phyloP scores from a whole-genome alignment of 1,284 basidiomycete species.

The Fomitopsis betulina region DNA sequence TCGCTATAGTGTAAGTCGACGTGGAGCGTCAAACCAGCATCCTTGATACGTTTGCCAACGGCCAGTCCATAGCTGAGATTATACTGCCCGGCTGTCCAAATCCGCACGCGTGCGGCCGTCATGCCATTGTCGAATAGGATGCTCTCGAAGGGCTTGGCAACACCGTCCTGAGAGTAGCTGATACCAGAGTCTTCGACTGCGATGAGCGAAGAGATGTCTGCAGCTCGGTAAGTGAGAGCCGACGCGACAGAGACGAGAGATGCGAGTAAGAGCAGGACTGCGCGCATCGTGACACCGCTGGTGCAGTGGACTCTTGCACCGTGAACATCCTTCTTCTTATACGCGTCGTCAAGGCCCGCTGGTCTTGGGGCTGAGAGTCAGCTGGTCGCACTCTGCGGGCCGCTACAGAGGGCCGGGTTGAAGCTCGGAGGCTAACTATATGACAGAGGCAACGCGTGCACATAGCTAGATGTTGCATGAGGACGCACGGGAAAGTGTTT shows the following conservation, averaged over 20 bases:
- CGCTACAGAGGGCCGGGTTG: not conserved
- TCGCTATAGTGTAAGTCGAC: conserved; percentile 64
- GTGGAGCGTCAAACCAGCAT: conserved; percentile 51
- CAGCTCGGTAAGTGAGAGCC: conserved; percentile 45
- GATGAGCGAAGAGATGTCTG: conserved; percentile 56
- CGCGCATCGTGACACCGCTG: conserved; percentile 5
- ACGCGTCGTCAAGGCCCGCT: not conserved
- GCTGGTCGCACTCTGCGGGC: not conserved
- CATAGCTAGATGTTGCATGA: not conserved
- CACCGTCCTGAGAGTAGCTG: conserved; percentile 42
- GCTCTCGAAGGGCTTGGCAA: conserved; percentile 41
- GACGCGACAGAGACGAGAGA: conserved; percentile 10
- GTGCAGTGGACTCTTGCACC: not conserved
- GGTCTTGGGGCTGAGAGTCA: not conserved
- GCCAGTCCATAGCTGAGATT: conserved; percentile 49
- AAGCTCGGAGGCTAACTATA: not conserved
- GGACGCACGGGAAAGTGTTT: not conserved
- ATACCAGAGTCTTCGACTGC: conserved; percentile 49
- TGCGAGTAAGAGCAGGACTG: conserved; percentile 10
- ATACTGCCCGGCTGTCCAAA: conserved; percentile 60
- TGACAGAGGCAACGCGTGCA: not conserved
- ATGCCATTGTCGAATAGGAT: conserved; percentile 51
- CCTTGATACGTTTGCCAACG: conserved; percentile 50
- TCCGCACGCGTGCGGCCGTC: conserved; percentile 53
- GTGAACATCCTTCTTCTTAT: not conserved